Percentiles rank a stretch among this genome's conserved stretches.
These are phyloP conservation scores for Neurospora discreta DNA, from an alignment of 495 filamentous ascomycete genomes.

Conservation along the genomic window DNA sequence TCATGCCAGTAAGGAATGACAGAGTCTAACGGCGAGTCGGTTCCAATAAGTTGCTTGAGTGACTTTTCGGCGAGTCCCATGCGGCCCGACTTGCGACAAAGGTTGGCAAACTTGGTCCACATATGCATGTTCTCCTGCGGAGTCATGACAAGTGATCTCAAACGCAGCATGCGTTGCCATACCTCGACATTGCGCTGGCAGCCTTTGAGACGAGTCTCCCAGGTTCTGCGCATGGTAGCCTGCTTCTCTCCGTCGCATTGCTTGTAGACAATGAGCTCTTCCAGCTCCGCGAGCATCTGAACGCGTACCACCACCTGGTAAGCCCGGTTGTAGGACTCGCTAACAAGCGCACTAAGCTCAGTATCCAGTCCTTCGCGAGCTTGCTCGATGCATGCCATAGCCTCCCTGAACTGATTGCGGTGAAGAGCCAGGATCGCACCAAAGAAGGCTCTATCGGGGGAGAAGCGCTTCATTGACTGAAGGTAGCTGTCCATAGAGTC, in stretches of 20 bases:
- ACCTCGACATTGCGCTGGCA: constrained; percentile 97
- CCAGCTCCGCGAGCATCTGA: constrained; percentile 96
- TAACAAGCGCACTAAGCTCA: constrained; percentile 85
- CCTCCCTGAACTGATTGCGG: constrained; percentile 87
- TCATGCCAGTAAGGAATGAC: constrained; percentile 45
- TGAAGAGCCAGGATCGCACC: constrained; percentile 89
- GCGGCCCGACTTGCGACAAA: constrained; percentile 89
- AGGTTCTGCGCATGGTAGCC: constrained; percentile 81
- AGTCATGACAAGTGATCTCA: constrained; percentile 79
- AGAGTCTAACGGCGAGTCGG: constrained; percentile 51
- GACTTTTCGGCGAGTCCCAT: constrained; percentile 95
- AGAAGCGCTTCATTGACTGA: constrained; percentile 81
- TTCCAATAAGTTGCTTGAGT: constrained; percentile 57
- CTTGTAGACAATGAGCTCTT: constrained; percentile 97
- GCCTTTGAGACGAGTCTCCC: constrained; percentile 88
- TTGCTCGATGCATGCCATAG: constrained; percentile 72
- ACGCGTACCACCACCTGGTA: constrained; percentile 93
- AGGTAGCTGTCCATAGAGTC: constrained; percentile 96
- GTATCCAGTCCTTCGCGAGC: constrained; percentile 90
- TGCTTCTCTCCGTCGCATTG: constrained; percentile 82
- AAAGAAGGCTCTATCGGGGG: constrained; percentile 93
- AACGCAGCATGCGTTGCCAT: constrained; percentile 96
- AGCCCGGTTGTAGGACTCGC: constrained; percentile 91
- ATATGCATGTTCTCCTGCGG: constrained; percentile 92
- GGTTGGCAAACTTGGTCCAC: constrained; percentile 98